A percentile compares a stretch with the other conserved stretches of the same genome.
These are phyloP conservation scores for Pyrenopolyporus hunteri DNA, from an alignment of 495 filamentous ascomycete species.

Conservation along the genomic window DNA sequence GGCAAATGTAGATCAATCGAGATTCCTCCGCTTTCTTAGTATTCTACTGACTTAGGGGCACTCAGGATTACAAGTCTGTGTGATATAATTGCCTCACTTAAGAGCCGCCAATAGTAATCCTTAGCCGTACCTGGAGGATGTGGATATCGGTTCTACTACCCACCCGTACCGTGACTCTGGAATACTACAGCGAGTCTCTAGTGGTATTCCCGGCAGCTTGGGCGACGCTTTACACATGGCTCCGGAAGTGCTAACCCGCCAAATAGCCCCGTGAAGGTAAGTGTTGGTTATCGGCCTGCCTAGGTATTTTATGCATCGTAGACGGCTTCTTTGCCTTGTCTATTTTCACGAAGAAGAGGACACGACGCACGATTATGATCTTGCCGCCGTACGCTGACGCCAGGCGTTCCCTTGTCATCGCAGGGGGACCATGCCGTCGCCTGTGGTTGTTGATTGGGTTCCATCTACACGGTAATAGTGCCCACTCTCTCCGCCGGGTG, in stretches of 20 bases:
- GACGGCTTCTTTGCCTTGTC: constrained; percentile 5
- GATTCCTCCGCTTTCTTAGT: neutral
- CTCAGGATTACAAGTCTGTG: neutral
- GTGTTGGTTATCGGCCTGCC: neutral
- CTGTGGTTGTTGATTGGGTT: constrained; percentile 17
- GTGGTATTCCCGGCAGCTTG: neutral
- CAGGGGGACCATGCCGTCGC: neutral
- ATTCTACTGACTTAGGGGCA: neutral
- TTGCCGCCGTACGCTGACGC: neutral
- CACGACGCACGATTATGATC: neutral
- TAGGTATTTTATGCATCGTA: neutral
- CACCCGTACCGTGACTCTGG: neutral
- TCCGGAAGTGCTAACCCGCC: neutral
- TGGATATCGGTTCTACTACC: neutral
- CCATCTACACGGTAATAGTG: constrained; percentile 9
- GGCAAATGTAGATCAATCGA: neutral
- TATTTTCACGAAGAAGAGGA: neutral
- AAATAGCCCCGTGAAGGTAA: neutral
- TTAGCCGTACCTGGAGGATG: neutral
- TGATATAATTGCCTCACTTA: constrained; percentile 1
- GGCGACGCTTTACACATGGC: neutral
- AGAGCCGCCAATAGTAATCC: neutral
- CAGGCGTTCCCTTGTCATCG: neutral
- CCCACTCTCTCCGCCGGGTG: neutral
- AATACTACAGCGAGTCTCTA: neutral